phyloP scores from a whole-genome alignment of 2,329 filamentous ascomycete species.

The Aspergillus thermomutatus region DNA sequence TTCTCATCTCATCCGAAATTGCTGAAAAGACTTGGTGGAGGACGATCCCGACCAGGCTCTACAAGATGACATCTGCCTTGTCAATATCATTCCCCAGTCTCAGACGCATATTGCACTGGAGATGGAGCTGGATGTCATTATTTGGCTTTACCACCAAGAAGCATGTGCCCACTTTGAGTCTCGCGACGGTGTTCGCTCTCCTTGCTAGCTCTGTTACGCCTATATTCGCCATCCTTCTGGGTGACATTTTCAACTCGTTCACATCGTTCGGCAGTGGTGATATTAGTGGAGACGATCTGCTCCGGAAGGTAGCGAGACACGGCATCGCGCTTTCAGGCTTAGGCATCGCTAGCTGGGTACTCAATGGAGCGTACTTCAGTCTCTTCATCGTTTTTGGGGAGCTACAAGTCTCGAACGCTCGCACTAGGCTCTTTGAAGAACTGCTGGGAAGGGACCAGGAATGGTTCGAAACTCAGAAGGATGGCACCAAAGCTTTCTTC shows the following conservation, averaged over 20 bases:
- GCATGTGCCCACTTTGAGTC: slow-evolving; percentile 55
- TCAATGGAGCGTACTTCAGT: slow-evolving; percentile 64
- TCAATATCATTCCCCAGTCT: neutral
- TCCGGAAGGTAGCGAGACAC: slow-evolving; percentile 56
- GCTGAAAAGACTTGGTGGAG: neutral
- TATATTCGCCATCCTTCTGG: slow-evolving; percentile 66
- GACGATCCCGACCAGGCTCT: neutral
- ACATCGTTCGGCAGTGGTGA: slow-evolving; percentile 60
- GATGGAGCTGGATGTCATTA: slow-evolving; percentile 52
- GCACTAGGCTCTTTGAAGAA: slow-evolving; percentile 62
- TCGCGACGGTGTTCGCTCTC: slow-evolving; percentile 56
- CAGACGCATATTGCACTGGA: slow-evolving; percentile 1
- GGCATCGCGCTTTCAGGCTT: slow-evolving; percentile 62
- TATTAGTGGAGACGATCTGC: slow-evolving; percentile 50
- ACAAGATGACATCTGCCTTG: slow-evolving; percentile 1
- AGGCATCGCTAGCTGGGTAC: slow-evolving; percentile 63
- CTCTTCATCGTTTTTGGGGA: slow-evolving; percentile 79
- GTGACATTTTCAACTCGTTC: slow-evolving; percentile 70
- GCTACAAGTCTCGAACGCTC: slow-evolving; percentile 66
- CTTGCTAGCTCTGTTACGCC: slow-evolving; percentile 63
- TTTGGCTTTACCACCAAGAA: slow-evolving; percentile 68
- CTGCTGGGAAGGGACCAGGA: slow-evolving; percentile 70
- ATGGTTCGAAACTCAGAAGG: slow-evolving; percentile 75
- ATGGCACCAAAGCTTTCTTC: slow-evolving; percentile 70
- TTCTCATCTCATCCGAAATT: neutral